Base-by-base conservation (phyloP, 345 rosid species). In the Turritis glabra region DNA sequence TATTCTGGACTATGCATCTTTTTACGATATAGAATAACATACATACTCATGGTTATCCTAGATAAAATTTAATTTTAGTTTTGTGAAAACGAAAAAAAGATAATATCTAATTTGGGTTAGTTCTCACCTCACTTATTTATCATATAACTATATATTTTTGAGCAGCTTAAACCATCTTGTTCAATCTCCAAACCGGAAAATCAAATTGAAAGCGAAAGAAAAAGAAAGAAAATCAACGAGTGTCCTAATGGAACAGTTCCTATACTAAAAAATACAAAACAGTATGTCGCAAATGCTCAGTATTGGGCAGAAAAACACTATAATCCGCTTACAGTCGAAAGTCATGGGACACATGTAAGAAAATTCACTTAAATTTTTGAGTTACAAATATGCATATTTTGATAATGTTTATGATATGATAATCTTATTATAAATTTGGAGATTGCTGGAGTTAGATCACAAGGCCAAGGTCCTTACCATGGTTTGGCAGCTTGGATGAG, bases 171-270 rank as follows among this genome's bases (percentile, higher is more conserved):
- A 48, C 75, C 67, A 29, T 43, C 69, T 43, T 43, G 26, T 17
- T 3, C 46, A 1, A 26, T 11, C 9, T 5, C 11, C 3, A 29
- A 64, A 27, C 14, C 3, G 17, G 10, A 64, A 27, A n/a, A 26
- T 2, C 54, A 46, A 27, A 3, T n/a, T 17, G 5, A 15, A 3
- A 8, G 8, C 3, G 13, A 27, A 46, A 27, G 5, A 3, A 2
- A 14, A 17, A 9, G 7, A 4, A 46, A 27, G 2, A 64, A 64
- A 11, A 23, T 23, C 5, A 15, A 44, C 2, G 38, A 27, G 1
- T 64, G 69, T 29, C 69, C 69, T 17, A n/a, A 46, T 3, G 69
- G 55, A 44, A 64, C 54, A 8, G 67, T 62, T 11, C 51, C 51
- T 8, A 62, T 62, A 8, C 8, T 23, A 4, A 62, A 35, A 14